Evolutionary conservation across 148 eudicot species (phyloP), one percentile per base, ranked within the genome.

Genomic region (Bassia scoparia): DNA sequence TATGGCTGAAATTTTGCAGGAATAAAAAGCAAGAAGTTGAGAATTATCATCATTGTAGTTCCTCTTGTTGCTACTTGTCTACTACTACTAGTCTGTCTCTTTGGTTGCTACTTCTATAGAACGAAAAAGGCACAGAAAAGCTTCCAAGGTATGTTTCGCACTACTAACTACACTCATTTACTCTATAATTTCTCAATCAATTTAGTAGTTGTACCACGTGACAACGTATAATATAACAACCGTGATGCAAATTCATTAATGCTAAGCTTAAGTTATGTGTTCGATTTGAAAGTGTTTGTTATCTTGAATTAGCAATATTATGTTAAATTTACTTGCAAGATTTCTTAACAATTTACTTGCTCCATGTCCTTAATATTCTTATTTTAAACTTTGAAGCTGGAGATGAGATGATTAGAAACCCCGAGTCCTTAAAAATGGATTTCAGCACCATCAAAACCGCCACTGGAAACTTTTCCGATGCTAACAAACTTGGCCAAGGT

Each of bases 401-500:
- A 29, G 70, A 68, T 60, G 84, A 81, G 46, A 76, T 77, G 34
- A 41, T 80, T 55, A 24, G 78, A 27, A 76, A 31, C 13, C 81
- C 72, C 0, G 88, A 84, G 66, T 83, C 92, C 4, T 74, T 88
- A 77, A 88, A 83, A 71, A 83, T 82, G 68, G 82, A 85, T 54
- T 86, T 89, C 64, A 70, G 38, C 27, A 75, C 81, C 0, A 61
- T 89, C 3, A 76, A 58, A 41, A 48, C 29, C 3, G 89, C 89
- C 26, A 89, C 93, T 12, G 46, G 78, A 67, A 76, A 84, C 71
- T 89, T 86, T 70, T 84, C 89, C 7, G 78, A 62, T 68, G 73
- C 69, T 31, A 85, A 86, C 73, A 88, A 83, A 82, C 77, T 89
- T 44, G 90, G 90, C 0, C 77, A 79, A 77, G 93, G 93, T 65